Conservation (phyloP, 768 basidiomycete genomes). For the Pleurotus djamor region DNA sequence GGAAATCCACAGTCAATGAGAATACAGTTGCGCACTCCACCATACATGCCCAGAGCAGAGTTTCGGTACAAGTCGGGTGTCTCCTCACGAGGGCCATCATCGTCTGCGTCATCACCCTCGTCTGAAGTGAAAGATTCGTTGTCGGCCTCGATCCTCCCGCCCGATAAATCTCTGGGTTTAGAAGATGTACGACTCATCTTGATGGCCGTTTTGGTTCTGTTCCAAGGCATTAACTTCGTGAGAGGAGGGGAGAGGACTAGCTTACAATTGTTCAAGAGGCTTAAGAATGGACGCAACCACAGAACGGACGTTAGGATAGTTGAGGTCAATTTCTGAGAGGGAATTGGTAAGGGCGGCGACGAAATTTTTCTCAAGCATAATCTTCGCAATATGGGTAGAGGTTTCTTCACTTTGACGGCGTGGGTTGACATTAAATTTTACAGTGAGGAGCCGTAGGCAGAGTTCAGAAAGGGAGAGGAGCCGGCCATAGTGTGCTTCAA, state of each 20-base stretch:
- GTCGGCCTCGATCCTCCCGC: constrained; percentile 41
- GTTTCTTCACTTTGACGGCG: constrained; percentile 64
- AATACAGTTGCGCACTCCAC: constrained; percentile 59
- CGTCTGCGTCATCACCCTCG: constrained; percentile 57
- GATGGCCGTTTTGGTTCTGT: constrained; percentile 93
- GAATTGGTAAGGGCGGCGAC: constrained; percentile 86
- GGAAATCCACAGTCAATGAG: constrained; percentile 6
- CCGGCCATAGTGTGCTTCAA: constrained; percentile 83
- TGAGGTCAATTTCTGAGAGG: constrained; percentile 90
- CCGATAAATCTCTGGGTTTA: constrained; percentile 57
- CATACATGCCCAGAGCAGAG: constrained; percentile 95
- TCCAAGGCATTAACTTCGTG: neutral
- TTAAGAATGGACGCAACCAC: constrained; percentile 86
- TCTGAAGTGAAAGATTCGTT: constrained; percentile 50
- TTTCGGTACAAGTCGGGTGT: constrained; percentile 95
- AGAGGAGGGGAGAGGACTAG: constrained; percentile 1
- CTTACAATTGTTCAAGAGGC: constrained; percentile 88
- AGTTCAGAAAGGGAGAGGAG: constrained; percentile 85
- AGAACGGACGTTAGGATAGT: constrained; percentile 87
- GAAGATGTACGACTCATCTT: constrained; percentile 88
- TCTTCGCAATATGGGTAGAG: constrained; percentile 92
- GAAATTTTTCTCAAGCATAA: constrained; percentile 98
- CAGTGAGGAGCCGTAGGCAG: constrained; percentile 82
- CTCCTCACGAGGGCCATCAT: constrained; percentile 62
- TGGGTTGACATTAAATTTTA: constrained; percentile 61